Percentiles rank a stretch among this genome's conserved stretches.
phyloP scores from a whole-genome alignment of 495 filamentous ascomycete genomes.

The Penicillium waksmanii region DNA sequence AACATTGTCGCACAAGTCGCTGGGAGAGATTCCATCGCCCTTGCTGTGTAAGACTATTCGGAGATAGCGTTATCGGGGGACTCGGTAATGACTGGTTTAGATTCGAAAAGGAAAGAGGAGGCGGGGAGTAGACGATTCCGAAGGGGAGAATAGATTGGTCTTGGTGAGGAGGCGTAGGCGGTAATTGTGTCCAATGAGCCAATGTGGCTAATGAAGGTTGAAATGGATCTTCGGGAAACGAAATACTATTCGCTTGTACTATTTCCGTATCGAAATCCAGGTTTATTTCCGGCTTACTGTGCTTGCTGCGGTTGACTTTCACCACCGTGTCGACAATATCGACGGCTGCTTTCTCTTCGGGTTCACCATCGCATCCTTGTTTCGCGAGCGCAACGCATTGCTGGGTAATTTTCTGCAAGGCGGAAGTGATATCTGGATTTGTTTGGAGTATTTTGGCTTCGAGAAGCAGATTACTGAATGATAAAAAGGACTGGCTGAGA shows the following conservation, averaged over 20 bases:
- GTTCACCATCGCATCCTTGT: constrained; percentile 28
- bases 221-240: constrained; percentile 17
- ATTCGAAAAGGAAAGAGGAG: constrained; percentile 19
- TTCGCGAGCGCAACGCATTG: constrained; percentile 50
- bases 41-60: constrained; percentile 19
- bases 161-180: constrained; percentile 30
- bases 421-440: constrained; percentile 39
- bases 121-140: constrained; percentile 23
- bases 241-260: constrained; percentile 12
- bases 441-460: constrained; percentile 48
- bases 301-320: neutral
- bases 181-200: constrained; percentile 21
- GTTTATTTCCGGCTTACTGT: constrained; percentile 7
- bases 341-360: constrained; percentile 6
- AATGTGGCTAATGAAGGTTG: constrained; percentile 13
- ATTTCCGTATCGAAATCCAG: constrained; percentile 18
- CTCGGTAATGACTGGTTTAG: constrained; percentile 14
- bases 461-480: constrained; percentile 65
- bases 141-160: constrained; percentile 29
- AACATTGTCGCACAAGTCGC: constrained; percentile 36
- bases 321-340: neutral
- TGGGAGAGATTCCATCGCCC: constrained; percentile 30
- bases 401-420: constrained; percentile 51
- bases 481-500: constrained; percentile 74
- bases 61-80: constrained; percentile 14